These are phyloP conservation scores for Akebia trifoliata DNA, from an alignment of 164 flowering plant genomes.

Conservation along the genomic window DNA sequence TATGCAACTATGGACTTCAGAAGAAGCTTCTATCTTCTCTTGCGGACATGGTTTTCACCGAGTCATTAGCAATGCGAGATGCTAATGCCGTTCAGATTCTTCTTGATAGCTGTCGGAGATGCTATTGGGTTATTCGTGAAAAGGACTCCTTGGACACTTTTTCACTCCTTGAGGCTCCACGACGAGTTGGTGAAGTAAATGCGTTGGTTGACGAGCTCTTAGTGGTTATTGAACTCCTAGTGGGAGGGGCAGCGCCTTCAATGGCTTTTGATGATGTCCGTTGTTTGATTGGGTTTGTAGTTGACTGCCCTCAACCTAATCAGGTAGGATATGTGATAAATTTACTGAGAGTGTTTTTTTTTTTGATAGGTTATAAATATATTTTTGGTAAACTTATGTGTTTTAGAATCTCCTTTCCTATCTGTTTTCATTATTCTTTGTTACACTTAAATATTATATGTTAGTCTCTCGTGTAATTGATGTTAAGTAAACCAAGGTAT, in stretches of 20 bases:
- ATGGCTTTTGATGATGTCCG: conserved; percentile 72
- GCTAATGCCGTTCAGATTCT: conserved; percentile 98
- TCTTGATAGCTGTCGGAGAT: conserved; percentile 95
- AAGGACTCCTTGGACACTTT: conserved; percentile 71
- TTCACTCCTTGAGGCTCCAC: conserved; percentile 49
- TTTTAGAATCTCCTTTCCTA: not conserved
- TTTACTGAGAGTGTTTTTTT: not conserved
- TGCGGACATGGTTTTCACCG: conserved; percentile 98
- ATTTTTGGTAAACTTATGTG: not conserved
- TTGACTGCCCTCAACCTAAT: conserved; percentile 93
- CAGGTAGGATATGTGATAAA: conserved; percentile 45
- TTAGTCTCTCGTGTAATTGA: not conserved
- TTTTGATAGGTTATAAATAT: not conserved
- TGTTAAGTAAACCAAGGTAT: not conserved
- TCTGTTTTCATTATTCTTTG: not conserved
- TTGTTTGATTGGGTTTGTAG: conserved; percentile 84
- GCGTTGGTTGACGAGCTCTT: conserved; percentile 95
- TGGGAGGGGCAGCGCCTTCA: conserved; percentile 82
- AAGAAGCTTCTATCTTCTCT: conserved; percentile 96
- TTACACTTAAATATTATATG: too few relatives aligned
- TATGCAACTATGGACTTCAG: conserved; percentile 92
- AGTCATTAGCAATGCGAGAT: conserved; percentile 84
- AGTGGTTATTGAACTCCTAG: conserved; percentile 80
- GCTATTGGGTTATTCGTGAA: conserved; percentile 90
- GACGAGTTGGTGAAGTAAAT: conserved; percentile 92